phyloP scores from a whole-genome alignment of 1,139 yeast genomes.

The Schwanniomyces etchellsii region DNA sequence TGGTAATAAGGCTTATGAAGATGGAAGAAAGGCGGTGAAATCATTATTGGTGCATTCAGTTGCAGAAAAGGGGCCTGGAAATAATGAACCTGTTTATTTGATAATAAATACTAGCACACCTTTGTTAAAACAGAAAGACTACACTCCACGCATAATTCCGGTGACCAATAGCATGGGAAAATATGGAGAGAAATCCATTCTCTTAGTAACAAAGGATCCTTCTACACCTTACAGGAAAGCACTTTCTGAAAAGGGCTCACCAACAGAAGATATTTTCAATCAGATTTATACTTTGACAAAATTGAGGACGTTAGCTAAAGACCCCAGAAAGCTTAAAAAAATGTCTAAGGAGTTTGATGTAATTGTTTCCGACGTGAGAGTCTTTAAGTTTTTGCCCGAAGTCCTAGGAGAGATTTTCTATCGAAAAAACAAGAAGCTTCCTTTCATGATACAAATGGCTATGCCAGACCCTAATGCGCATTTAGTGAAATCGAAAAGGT shows the following conservation, averaged over 20 bases:
- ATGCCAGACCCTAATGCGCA: slow-evolving; percentile 39
- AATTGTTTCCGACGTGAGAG: slow-evolving; percentile 61
- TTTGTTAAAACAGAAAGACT: slow-evolving; percentile 46
- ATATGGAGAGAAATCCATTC: slow-evolving; percentile 42
- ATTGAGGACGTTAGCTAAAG: slow-evolving; percentile 41
- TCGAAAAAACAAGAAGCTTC: slow-evolving; percentile 54
- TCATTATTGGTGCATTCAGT: slow-evolving; percentile 29
- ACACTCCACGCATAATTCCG: slow-evolving; percentile 62
- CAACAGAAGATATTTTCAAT: slow-evolving; percentile 55
- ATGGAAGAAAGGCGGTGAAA: slow-evolving; percentile 27
- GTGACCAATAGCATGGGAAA: slow-evolving; percentile 46
- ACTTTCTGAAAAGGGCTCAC: slow-evolving; percentile 41
- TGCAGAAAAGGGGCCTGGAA: slow-evolving; percentile 12
- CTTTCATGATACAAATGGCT: slow-evolving; percentile 63
- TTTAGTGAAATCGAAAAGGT: slow-evolving; percentile 25
- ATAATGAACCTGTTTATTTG: slow-evolving; percentile 36
- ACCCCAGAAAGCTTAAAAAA: slow-evolving; percentile 37
- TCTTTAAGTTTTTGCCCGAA: slow-evolving; percentile 52
- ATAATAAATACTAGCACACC: slow-evolving; percentile 50
- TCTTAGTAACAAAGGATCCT: slow-evolving; percentile 67
- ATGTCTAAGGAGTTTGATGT: slow-evolving; percentile 57
- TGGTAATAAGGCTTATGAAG: slow-evolving; percentile 19
- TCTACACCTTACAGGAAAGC: slow-evolving; percentile 47
- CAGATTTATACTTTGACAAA: slow-evolving; percentile 55
- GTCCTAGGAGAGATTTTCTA: slow-evolving; percentile 54